Base-by-base conservation (phyloP, 2,329 filamentous ascomycete genomes). In the Setomelanomma holmii region DNA sequence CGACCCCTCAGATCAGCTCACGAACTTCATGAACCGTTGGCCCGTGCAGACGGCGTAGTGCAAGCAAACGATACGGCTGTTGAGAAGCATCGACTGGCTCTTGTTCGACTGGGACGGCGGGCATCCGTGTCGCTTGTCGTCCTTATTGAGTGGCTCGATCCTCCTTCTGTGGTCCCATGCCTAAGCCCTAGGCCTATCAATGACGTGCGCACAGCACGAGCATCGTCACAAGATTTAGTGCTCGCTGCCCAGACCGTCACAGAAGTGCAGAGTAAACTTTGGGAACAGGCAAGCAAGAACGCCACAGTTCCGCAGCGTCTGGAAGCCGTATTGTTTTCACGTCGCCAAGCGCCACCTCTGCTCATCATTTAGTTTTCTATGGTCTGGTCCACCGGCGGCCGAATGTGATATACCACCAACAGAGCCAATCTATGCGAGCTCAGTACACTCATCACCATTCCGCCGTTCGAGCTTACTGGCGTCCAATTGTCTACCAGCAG, bases 21-120 rank as follows among this genome's bases (percentile, higher is more conserved):
- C 51, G 68, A 74, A 75, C 72, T 36, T 50, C 59, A 64, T 51
- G 68, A 74, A 75, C 72, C 42, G 61, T 58, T 72, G 70, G 69
- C 50, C 70, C 59, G 70, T 74, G 71, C 71, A 33, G 51, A 55
- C 49, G n/a, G n/a, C n/a, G 51, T 48, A 40, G 57, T 60, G 58
- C 45, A 59, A 51, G 60, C 64, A 66, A 66, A 69, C 63, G 46
- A 51, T 51, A 58, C 43, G 53, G 53, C 52, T 56, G 47, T 61
- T 49, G 49, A 49, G 45, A 46, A 46, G 46, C 36, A 56, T 54
- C 43, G 33, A 50, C 52, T 48, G 47, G 36, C 44, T 48, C 56
- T 66, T 63, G 42, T 64, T 54, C 7, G 12, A 62, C 66, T 49
- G 46, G 58, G 56, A 53, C 53, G 46, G 51, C 56, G 45, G 49